phyloP scores from a whole-genome alignment of 306 rosid genomes.

The Vachellia collinsii region DNA sequence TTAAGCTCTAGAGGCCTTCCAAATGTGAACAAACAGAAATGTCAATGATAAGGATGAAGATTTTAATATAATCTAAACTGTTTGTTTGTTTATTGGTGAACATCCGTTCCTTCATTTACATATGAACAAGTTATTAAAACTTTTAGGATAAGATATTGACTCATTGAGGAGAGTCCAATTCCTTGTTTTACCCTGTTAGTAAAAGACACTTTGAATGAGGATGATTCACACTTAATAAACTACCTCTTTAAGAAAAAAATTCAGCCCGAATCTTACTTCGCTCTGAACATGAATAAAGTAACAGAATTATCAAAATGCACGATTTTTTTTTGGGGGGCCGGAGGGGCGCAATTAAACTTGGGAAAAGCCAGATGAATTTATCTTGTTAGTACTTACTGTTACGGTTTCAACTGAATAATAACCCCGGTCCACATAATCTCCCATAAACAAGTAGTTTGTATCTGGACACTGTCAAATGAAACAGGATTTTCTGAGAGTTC shows the following conservation, averaged over 20 bases:
- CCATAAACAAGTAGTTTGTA: slow-evolving; percentile 97
- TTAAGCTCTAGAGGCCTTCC: slow-evolving; percentile 20
- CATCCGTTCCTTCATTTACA: slow-evolving; percentile 20
- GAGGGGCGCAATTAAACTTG: neutral
- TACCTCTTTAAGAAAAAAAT: neutral
- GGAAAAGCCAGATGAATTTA: slow-evolving; percentile 23
- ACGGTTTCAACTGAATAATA: slow-evolving; percentile 99
- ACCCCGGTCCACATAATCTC: slow-evolving; percentile 99
- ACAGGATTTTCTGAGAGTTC: slow-evolving; percentile 23
- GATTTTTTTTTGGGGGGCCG: no score
- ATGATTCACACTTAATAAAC: slow-evolving; percentile 26
- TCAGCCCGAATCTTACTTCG: slow-evolving; percentile 4
- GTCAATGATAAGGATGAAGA: slow-evolving; percentile 3
- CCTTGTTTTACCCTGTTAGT: slow-evolving; percentile 21
- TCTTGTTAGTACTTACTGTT: slow-evolving; percentile 63
- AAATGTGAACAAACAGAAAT: slow-evolving; percentile 13
- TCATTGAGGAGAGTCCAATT: neutral
- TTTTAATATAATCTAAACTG: neutral
- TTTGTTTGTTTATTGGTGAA: slow-evolving; percentile 17
- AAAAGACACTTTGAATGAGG: slow-evolving; percentile 20
- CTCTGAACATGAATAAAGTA: slow-evolving; percentile 21
- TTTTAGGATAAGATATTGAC: neutral
- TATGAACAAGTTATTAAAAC: neutral
- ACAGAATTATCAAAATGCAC: slow-evolving; percentile 8
- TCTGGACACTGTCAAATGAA: slow-evolving; percentile 90